Percentiles rank a stretch among this genome's conserved stretches.
phyloP scores from a whole-genome alignment of 495 filamentous ascomycete genomes.

The Aspergillus mulundensis region DNA sequence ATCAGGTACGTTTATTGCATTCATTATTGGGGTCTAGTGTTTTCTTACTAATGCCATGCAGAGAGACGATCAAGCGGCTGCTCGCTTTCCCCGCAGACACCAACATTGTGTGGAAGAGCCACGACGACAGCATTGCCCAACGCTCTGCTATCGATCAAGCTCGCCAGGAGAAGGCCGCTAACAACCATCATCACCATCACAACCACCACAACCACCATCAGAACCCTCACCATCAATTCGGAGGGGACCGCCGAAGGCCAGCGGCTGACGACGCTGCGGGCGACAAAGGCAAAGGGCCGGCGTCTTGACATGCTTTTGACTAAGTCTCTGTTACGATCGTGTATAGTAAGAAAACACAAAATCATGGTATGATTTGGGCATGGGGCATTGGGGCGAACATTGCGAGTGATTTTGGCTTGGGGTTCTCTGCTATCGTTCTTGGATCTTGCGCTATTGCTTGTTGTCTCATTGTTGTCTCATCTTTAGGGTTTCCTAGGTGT shows the following conservation, averaged over 20 bases:
- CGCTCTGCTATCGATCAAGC: constrained; percentile 77
- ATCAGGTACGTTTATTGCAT: constrained; percentile 64
- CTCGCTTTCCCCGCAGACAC: constrained; percentile 83
- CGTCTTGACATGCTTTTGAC: constrained; percentile 25
- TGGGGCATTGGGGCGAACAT: constrained; percentile 45
- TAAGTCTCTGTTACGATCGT: constrained; percentile 35
- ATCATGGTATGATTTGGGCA: constrained; percentile 45
- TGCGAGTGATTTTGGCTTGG: constrained; percentile 35
- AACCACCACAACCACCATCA: constrained; percentile 32
- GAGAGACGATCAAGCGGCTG: constrained; percentile 88
- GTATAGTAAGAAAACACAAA: constrained; percentile 45
- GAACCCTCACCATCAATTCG: constrained; percentile 28
- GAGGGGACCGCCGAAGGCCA: constrained; percentile 43
- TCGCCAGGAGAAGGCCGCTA: constrained; percentile 66
- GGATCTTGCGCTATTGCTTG: constrained; percentile 10
- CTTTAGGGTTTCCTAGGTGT: background rate
- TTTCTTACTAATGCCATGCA: constrained; percentile 30
- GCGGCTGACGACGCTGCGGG: constrained; percentile 42
- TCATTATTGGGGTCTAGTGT: background rate
- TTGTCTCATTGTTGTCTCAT: no score
- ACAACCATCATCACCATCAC: constrained; percentile 28
- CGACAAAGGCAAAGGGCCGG: constrained; percentile 42
- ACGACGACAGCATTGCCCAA: constrained; percentile 78
- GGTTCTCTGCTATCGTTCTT: constrained; percentile 22
- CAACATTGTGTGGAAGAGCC: constrained; percentile 89